phyloP scores from a whole-genome alignment of 306 rosid genomes.

The Prunus persica region DNA sequence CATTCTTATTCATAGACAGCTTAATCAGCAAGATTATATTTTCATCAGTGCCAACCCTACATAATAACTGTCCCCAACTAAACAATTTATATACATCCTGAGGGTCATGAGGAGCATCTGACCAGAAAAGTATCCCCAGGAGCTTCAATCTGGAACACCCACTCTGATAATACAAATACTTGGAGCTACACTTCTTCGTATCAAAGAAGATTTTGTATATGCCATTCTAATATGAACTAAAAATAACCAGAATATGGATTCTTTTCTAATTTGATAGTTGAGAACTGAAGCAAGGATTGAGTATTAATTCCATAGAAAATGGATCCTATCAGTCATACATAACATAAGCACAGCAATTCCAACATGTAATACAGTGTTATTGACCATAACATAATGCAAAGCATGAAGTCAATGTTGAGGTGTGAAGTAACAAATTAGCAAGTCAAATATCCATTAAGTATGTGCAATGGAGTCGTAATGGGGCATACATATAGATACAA shows the following conservation, averaged over 20 bases:
- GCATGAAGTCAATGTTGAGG: background rate
- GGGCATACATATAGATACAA: background rate
- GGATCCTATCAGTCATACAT: background rate
- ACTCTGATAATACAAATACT: background rate
- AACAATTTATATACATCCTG: background rate
- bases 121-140: background rate
- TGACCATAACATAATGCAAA: background rate
- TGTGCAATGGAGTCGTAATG: background rate
- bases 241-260: background rate
- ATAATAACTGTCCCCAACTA: background rate
- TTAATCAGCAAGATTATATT: background rate
- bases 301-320: background rate
- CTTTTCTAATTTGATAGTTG: background rate
- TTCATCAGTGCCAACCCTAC: background rate
- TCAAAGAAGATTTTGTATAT: background rate
- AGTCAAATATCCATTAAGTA: background rate
- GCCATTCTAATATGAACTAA: background rate
- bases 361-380: background rate
- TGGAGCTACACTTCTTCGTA: background rate
- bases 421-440: background rate
- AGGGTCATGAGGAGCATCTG: background rate
- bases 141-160: background rate
- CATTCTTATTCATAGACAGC: background rate
- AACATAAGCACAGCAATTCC: background rate
- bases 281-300: background rate